Base-by-base conservation (phyloP, 2,329 filamentous ascomycete species). In the Trichoderma polysporum region DNA sequence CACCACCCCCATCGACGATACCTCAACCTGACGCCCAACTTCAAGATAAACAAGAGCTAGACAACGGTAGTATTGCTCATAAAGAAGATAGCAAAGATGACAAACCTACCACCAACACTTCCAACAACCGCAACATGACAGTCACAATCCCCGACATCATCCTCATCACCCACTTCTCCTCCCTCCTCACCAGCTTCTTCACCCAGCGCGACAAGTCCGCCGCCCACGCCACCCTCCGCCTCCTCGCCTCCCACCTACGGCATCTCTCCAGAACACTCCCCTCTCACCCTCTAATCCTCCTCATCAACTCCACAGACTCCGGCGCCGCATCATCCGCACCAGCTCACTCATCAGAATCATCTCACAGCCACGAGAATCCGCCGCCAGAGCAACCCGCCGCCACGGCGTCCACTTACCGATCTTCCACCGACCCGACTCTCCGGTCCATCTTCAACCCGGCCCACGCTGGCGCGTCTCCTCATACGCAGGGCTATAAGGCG, bases 91-190 rank as follows among this genome's bases (percentile, higher is more conserved):
- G n/a, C n/a, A 17, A 27, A 22, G 25, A 17, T 22, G 17, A 41
- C 35, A 29, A 33, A 7, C 1, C 22, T 12, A 19, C 2, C 1
- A 8, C 17, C 17, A 17, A 15, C 27, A n/a, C 41, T 22, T 12
- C 29, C 22, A 39, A 19, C 9, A 19, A 15, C 33, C 19, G 10
- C 27, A 22, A 17, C 15, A 19, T 35, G 17, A 22, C 22, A 25
- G 19, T 27, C 3, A 2, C 35, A 45, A 29, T 15, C 39, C 37
- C 12, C 33, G 58, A 41, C 31, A 75, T 88, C 45, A 79, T 89
- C 53, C 76, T 88, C 62, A 76, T 88, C 63, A 86, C 86, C 8
- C 84, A 86, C 75, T 82, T 86, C 72, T 83, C 84, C 2, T 71
- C 78, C 17, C 78, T 88, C 4, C 79, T 88, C 22, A 81, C 80